phyloP scores from a whole-genome alignment of 345 rosid genomes.

The Raphanus raphanistrum region DNA sequence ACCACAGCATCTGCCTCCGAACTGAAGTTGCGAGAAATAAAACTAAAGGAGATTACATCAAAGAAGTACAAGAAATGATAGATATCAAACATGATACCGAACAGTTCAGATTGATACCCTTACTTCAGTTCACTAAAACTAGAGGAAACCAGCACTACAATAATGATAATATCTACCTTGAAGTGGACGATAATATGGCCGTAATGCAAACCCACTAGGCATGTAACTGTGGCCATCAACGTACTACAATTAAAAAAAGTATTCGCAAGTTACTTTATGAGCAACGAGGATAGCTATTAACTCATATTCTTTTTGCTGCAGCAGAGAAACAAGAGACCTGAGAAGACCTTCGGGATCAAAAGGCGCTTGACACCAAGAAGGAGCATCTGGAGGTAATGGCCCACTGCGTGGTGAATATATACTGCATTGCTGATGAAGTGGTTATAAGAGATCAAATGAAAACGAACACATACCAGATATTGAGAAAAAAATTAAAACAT shows the following conservation, averaged over 20 bases:
- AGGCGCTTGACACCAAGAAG: slow-evolving; percentile 96
- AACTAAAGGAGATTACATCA: no score
- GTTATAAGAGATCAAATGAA: slow-evolving; percentile 22
- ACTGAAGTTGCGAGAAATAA: no score
- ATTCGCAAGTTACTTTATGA: slow-evolving; percentile 10
- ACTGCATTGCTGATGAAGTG: slow-evolving; percentile 65
- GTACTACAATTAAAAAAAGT: slow-evolving; percentile 56
- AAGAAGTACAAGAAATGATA: no score
- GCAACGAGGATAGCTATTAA: neutral
- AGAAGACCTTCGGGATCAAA: slow-evolving; percentile 92
- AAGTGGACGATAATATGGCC: slow-evolving; percentile 80
- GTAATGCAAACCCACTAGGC: slow-evolving; percentile 77
- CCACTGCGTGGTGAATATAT: slow-evolving; percentile 68
- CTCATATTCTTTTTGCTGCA: neutral
- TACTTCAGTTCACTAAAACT: neutral
- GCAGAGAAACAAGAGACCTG: slow-evolving; percentile 50
- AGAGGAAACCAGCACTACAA: neutral
- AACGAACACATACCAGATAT: neutral
- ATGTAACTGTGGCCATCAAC: slow-evolving; percentile 75
- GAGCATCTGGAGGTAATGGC: slow-evolving; percentile 71
- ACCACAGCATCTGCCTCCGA: no score
- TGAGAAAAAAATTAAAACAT: neutral
- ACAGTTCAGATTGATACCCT: no score
- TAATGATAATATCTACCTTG: slow-evolving; percentile 50
- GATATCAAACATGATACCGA: no score